Evolutionary conservation across 148 eudicot genomes (phyloP), one percentile per base, ranked within the genome.

Genomic region (Chenopodium quinoa): DNA sequence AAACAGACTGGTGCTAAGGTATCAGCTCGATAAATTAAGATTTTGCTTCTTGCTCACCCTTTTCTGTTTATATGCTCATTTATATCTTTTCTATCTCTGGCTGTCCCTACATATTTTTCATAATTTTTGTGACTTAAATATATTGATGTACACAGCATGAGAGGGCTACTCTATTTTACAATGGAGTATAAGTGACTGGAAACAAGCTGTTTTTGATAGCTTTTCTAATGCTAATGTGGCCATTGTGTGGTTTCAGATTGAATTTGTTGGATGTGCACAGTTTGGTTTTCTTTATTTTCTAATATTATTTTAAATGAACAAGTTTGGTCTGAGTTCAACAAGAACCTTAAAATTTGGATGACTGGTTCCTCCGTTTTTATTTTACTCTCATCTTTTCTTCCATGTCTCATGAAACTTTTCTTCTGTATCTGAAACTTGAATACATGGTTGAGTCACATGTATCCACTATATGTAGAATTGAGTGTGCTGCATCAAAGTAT

Each of bases 1-100:
- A 90, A 89, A 83, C 75, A 82, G 67, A 85, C 90, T 34, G 88
- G 87, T 85, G 89, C 93, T 23, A 92, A 96, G 99, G 99, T 96
- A 90, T 81, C 71, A 66, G 37, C 23, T 82, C 48, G 32, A 32
- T 2, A 32, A 32, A 32, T 32, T 32, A 32, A 32, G 32, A 32
- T 32, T 32, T 32, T 32, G 32, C 32, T 32, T 32, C 32, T 32
- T 32, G 32, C 32, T 32, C 32, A 32, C 32, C 32, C 32, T 32
- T 32, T 32, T 32, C 32, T 32, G 32, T 32, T 32, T 32, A 32
- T 32, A 32, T 32, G 32, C 32, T 32, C 32, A 32, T 32, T 32
- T 2, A 1, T 32, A 32, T 32, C 32, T 32, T 32, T 32, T 32
- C 50, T 47, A 8, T 47, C 50, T 47, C 50, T 47, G 9, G 8